These are phyloP conservation scores for Phaeosphaeriaceae sp. DNA, from an alignment of 2,329 filamentous ascomycete genomes.

Conservation along the genomic window DNA sequence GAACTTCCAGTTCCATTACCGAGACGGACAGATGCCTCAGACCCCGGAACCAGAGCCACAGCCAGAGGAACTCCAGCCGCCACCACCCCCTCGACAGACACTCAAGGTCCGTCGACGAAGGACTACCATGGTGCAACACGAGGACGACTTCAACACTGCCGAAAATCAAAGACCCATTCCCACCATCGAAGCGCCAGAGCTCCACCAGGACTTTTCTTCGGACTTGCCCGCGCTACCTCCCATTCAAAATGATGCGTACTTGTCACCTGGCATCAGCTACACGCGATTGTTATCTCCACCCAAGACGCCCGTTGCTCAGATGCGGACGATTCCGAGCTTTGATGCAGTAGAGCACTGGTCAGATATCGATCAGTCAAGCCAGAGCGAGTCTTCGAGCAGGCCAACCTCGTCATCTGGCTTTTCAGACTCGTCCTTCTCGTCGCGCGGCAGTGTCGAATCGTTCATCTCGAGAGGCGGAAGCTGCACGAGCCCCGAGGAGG, in stretches of 20 bases:
- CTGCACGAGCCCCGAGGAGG: constrained; percentile 67
- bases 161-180: constrained; percentile 50
- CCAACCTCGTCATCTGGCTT: constrained; percentile 65
- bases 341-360: constrained; percentile 40
- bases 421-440: constrained; percentile 69
- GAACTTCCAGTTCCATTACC: constrained; percentile 59
- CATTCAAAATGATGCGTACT: constrained; percentile 44
- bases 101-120: constrained; percentile 58
- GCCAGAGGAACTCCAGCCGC: constrained; percentile 46
- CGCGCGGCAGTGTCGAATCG: constrained; percentile 63
- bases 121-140: constrained; percentile 38
- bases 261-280: constrained; percentile 50
- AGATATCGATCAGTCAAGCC: constrained; percentile 36
- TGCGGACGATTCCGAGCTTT: constrained; percentile 36
- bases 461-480: constrained; percentile 65
- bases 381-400: constrained; percentile 57
- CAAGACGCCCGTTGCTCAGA: constrained; percentile 57
- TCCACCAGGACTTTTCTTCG: constrained; percentile 34
- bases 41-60: constrained; percentile 54
- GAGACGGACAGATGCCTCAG: constrained; percentile 53
- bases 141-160: constrained; percentile 34
- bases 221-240: constrained; percentile 33
- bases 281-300: constrained; percentile 55
- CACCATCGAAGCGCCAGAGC: constrained; percentile 58
- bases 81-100: constrained; percentile 55